Evolutionary conservation across 2,329 filamentous ascomycete genomes (phyloP).

Genomic region (Beauveria medogensis): DNA sequence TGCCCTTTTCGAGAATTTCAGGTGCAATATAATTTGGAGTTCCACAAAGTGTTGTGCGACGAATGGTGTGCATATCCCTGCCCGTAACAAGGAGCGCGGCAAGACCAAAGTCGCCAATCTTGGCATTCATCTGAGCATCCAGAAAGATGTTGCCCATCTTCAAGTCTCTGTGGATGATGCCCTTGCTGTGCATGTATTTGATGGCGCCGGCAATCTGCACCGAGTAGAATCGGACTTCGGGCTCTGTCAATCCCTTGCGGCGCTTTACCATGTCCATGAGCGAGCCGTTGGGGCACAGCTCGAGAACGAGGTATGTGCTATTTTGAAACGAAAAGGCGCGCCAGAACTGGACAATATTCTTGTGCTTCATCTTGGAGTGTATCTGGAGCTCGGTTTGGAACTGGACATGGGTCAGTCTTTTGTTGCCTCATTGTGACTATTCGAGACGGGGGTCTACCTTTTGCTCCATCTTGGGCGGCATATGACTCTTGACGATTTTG

Average conservation of each 20-base stretch:
- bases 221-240: slow-evolving; percentile 88
- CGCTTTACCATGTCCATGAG: slow-evolving; percentile 97
- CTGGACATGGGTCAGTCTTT: slow-evolving; percentile 27
- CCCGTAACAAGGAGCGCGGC: slow-evolving; percentile 87
- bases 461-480: slow-evolving; percentile 76
- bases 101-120: slow-evolving; percentile 94
- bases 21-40: slow-evolving; percentile 98
- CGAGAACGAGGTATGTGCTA: slow-evolving; percentile 88
- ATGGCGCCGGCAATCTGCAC: slow-evolving; percentile 94
- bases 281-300: slow-evolving; percentile 90
- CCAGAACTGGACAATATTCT: slow-evolving; percentile 92
- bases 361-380: slow-evolving; percentile 94
- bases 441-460: slow-evolving; percentile 48
- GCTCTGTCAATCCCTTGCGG: slow-evolving; percentile 81
- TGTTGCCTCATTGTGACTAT: neutral
- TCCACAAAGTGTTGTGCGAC: slow-evolving; percentile 88
- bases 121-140: slow-evolving; percentile 91
- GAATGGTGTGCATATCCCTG: slow-evolving; percentile 74
- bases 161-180: slow-evolving; percentile 91
- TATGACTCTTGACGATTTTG: slow-evolving; percentile 77
- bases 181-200: slow-evolving; percentile 94
- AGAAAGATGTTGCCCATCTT: slow-evolving; percentile 99
- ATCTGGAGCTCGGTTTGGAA: slow-evolving; percentile 87
- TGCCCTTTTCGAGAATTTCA: slow-evolving; percentile 89
- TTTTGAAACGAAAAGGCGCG: slow-evolving; percentile 84